These are phyloP conservation scores for Diophrys sp. DNA, from an alignment of 73 alveolate genomes.

Conservation along the genomic window DNA sequence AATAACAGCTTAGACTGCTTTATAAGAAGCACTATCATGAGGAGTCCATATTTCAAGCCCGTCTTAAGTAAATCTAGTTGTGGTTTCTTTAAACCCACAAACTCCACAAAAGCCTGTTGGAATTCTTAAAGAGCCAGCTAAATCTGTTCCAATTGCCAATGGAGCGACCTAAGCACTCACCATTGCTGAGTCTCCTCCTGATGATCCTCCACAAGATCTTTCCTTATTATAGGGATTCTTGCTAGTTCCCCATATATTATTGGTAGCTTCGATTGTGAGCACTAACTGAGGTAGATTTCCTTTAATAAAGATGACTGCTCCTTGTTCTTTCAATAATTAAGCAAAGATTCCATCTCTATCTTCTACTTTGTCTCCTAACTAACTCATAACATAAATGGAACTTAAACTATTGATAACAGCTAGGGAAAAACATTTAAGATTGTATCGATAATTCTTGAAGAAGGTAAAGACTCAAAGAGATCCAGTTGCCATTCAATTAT, in stretches of 20 bases:
- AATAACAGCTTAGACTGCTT: not conserved
- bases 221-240: slow-evolving; percentile 61
- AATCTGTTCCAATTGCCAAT: slow-evolving; percentile 67
- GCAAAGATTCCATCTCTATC: slow-evolving; percentile 55
- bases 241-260: slow-evolving; percentile 62
- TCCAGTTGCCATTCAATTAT: no score
- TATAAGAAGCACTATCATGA: not conserved
- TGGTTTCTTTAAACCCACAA: slow-evolving; percentile 64
- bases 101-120: slow-evolving; percentile 77
- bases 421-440: no score
- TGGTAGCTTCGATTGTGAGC: slow-evolving; percentile 61
- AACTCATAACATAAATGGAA: no score
- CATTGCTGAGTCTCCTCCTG: slow-evolving; percentile 81
- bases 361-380: not conserved
- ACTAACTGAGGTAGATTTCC: slow-evolving; percentile 72
- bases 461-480: no score
- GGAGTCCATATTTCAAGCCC: not conserved
- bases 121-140: slow-evolving; percentile 70
- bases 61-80: slow-evolving; percentile 8
- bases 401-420: no score
- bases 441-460: no score
- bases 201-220: slow-evolving; percentile 77
- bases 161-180: slow-evolving; percentile 62
- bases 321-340: slow-evolving; percentile 45
- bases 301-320: slow-evolving; percentile 83